Evolutionary conservation across 176 grass and related monocot genomes (phyloP).

Genomic region (Oryza meridionalis): DNA sequence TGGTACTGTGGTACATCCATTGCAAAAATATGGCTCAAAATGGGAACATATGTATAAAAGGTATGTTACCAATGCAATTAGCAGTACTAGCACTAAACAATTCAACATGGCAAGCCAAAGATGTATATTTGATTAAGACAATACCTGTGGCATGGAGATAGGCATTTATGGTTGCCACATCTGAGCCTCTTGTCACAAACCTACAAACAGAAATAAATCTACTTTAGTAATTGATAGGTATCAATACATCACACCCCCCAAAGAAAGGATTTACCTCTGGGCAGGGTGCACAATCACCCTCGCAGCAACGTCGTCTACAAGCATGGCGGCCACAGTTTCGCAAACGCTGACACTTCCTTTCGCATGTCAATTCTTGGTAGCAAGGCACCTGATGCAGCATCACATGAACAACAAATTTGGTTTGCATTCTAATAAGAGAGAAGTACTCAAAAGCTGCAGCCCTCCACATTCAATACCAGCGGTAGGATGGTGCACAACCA

Average conservation of each 20-base stretch:
- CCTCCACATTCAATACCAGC: background rate
- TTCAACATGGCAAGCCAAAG: background rate
- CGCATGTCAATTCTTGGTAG: constrained; percentile 97
- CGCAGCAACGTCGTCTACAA: constrained; percentile 90
- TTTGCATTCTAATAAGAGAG: constrained; percentile 15
- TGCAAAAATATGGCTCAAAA: background rate
- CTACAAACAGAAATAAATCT: constrained; percentile 52
- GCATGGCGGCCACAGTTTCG: constrained; percentile 86
- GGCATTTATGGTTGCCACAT: constrained; percentile 96
- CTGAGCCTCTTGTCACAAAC: constrained; percentile 81
- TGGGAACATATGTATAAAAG: background rate
- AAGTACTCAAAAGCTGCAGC: constrained; percentile 4
- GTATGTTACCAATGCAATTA: background rate
- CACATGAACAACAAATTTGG: constrained; percentile 12
- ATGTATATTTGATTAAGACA: constrained; percentile 22
- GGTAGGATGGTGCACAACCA: background rate
- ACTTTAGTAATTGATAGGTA: constrained; percentile 41
- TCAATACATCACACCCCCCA: background rate
- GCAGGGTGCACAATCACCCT: constrained; percentile 80
- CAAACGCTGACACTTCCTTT: constrained; percentile 83
- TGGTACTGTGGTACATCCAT: background rate
- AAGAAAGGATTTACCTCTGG: constrained; percentile 59
- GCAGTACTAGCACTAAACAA: background rate
- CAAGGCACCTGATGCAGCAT: constrained; percentile 82
- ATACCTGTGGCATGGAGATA: constrained; percentile 94